phyloP scores from a whole-genome alignment of 106 monocot genomes.

The Dactylorhiza incarnata region DNA sequence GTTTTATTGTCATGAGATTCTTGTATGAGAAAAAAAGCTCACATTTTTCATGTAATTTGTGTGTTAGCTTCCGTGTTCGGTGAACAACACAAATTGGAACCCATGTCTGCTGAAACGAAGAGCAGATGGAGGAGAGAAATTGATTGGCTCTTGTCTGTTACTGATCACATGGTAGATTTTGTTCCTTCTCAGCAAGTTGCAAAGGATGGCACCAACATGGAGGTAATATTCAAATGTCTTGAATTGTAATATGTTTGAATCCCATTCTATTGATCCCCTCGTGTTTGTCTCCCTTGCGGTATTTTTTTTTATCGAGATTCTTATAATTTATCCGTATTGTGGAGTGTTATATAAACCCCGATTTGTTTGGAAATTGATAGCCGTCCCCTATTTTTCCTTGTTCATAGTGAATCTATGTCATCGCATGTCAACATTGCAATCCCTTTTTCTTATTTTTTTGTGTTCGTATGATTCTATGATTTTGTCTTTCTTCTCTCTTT shows the following conservation, averaged over 20 bases:
- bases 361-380: too few relatives aligned
- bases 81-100: conserved; percentile 68
- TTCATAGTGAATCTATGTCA: too few relatives aligned
- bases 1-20: not conserved
- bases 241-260: too few relatives aligned
- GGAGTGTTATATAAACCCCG: too few relatives aligned
- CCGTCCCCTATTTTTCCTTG: too few relatives aligned
- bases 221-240: conserved; percentile 24
- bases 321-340: too few relatives aligned
- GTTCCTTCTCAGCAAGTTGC: conserved; percentile 58
- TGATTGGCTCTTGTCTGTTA: conserved; percentile 75
- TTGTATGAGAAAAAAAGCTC: not conserved
- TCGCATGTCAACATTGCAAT: too few relatives aligned
- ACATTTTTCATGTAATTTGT: not conserved
- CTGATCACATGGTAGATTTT: conserved; percentile 79
- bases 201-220: conserved; percentile 60
- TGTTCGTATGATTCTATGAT: not conserved
- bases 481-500: too few relatives aligned
- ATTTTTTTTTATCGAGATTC: too few relatives aligned
- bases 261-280: not conserved
- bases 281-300: too few relatives aligned
- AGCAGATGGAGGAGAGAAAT: conserved; percentile 70
- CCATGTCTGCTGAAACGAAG: conserved; percentile 66
- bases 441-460: not conserved
- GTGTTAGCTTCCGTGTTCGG: conserved; percentile 71